Conservation (phyloP, 768 basidiomycete genomes). For the Stropharia rugosoannulata region DNA sequence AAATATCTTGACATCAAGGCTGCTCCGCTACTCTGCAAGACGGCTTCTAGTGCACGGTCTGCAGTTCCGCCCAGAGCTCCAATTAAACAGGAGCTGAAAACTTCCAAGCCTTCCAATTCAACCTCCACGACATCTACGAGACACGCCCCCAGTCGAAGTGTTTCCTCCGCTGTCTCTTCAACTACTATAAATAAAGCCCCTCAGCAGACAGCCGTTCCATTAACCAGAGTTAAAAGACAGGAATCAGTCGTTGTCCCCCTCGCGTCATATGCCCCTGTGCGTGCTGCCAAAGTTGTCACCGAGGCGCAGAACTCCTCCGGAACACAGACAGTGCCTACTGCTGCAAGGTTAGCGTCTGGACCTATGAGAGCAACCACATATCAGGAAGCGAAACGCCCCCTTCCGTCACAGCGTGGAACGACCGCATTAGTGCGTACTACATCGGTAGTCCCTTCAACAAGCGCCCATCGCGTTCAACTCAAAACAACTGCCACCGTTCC, state of each 20-base stretch:
- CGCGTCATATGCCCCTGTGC: conserved; percentile 26
- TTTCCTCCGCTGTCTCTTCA: conserved; percentile 22
- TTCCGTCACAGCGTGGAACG: conserved; percentile 12
- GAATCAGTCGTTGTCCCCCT: conserved; percentile 16
- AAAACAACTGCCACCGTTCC: conserved; percentile 17
- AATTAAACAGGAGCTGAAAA: conserved; percentile 11
- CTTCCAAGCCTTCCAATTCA: conserved; percentile 22
- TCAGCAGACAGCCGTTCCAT: conserved; percentile 12
- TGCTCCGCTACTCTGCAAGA: conserved; percentile 16
- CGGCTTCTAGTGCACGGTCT: conserved; percentile 17
- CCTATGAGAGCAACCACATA: conserved; percentile 2
- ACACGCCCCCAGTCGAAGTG: conserved; percentile 18
- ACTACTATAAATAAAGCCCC: conserved; percentile 12
- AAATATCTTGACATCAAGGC: conserved; percentile 66
- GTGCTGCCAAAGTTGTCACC: conserved; percentile 13
- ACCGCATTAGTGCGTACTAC: conserved; percentile 7
- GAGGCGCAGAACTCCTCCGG: conserved; percentile 4
- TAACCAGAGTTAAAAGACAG: conserved; percentile 21
- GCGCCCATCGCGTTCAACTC: conserved; percentile 25
- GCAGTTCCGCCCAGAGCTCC: conserved; percentile 1
- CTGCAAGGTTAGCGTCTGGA: background rate
- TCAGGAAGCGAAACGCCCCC: conserved; percentile 15
- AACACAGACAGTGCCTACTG: conserved; percentile 5
- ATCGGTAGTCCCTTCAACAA: conserved; percentile 5
- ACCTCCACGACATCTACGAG: conserved; percentile 16